Percentiles rank a stretch among this genome's conserved stretches.
Evolutionary conservation across 2,329 filamentous ascomycete genomes (phyloP).

Genomic region (Arthrobotrys iridis): DNA sequence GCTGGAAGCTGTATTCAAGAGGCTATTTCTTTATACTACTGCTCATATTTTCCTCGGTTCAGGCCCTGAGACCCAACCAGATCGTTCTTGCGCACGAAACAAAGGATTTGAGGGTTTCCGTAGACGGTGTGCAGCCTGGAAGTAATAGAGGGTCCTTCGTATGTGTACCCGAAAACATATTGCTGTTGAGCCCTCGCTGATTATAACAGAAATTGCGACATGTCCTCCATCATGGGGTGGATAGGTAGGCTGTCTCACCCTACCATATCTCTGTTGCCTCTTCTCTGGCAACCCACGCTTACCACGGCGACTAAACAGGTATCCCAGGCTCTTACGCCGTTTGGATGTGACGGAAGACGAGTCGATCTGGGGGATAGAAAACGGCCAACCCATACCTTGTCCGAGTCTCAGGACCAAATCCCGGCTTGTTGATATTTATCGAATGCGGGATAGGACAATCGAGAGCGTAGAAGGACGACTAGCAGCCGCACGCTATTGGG

Average conservation of each 20-base stretch:
- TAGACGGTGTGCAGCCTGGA: neutral
- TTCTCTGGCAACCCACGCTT: neutral
- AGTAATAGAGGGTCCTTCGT: constrained; percentile 18
- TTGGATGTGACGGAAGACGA: constrained; percentile 75
- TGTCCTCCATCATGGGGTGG: constrained; percentile 83
- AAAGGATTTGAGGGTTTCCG: neutral
- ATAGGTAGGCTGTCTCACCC: constrained; percentile 66
- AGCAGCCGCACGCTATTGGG: constrained; percentile 74
- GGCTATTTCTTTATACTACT: neutral
- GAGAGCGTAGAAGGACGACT: constrained; percentile 82
- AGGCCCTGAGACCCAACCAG: constrained; percentile 10
- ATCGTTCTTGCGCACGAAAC: constrained; percentile 6
- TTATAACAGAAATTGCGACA: constrained; percentile 72
- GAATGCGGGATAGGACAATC: constrained; percentile 80
- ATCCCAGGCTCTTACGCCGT: constrained; percentile 80
- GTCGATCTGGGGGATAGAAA: constrained; percentile 72
- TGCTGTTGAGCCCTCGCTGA: neutral
- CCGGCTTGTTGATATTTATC: constrained; percentile 75
- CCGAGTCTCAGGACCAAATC: constrained; percentile 72
- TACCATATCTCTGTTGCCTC: neutral
- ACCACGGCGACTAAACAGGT: constrained; percentile 60
- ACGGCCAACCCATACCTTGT: constrained; percentile 67
- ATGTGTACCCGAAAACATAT: neutral
- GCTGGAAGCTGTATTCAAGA: constrained; percentile 40
- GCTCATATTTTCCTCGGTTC: neutral